phyloP scores from a whole-genome alignment of 805 yeast genomes.

The Kuraishia piskuri region DNA sequence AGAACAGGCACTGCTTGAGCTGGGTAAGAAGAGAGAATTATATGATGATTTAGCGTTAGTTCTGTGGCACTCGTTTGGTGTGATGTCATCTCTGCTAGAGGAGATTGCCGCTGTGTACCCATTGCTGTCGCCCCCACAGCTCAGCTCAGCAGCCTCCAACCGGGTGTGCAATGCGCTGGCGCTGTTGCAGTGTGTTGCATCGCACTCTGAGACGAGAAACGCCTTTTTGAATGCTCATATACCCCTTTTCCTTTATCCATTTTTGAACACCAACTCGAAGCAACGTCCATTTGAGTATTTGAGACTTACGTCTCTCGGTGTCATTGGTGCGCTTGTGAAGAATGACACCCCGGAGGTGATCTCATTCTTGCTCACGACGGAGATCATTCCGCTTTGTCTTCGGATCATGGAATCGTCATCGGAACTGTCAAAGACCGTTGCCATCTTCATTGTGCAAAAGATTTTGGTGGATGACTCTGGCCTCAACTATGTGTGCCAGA shows the following conservation, averaged over 20 bases:
- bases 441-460: slow-evolving; percentile 91
- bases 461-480: slow-evolving; percentile 90
- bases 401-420: slow-evolving; percentile 94
- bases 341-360: slow-evolving; percentile 95
- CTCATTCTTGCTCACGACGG: slow-evolving; percentile 86
- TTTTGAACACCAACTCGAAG: slow-evolving; percentile 83
- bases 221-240: slow-evolving; percentile 83
- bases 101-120: slow-evolving; percentile 92
- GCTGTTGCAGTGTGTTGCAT: slow-evolving; percentile 91
- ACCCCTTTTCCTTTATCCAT: slow-evolving; percentile 89
- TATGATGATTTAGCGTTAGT: slow-evolving; percentile 91
- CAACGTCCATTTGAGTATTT: slow-evolving; percentile 91
- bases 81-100: slow-evolving; percentile 83
- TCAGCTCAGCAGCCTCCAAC: slow-evolving; percentile 81
- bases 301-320: slow-evolving; percentile 89
- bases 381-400: slow-evolving; percentile 89
- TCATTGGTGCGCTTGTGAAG: slow-evolving; percentile 92
- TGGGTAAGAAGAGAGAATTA: slow-evolving; percentile 91
- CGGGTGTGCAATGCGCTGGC: slow-evolving; percentile 95
- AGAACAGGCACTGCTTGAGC: slow-evolving; percentile 85
- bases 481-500: slow-evolving; percentile 84
- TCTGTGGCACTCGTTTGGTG: slow-evolving; percentile 94
- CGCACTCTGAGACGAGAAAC: slow-evolving; percentile 84
- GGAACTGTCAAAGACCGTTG: slow-evolving; percentile 91
- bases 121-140: slow-evolving; percentile 73